phyloP scores from a whole-genome alignment of 805 yeast genomes.

The Vanderwaltozyma polyspora region DNA sequence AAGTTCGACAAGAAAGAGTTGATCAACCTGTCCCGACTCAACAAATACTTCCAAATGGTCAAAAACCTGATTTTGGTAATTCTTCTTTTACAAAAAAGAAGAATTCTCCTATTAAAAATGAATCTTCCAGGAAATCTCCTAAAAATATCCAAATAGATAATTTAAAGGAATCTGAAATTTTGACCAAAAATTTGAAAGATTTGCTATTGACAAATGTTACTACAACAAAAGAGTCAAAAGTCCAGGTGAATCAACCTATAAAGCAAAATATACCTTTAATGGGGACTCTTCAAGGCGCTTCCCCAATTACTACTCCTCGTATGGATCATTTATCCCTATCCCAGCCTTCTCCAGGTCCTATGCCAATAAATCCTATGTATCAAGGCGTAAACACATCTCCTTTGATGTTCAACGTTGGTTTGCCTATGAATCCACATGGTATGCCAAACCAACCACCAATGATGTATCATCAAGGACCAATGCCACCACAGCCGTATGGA shows the following conservation, averaged over 20 bases:
- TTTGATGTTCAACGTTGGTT: not conserved
- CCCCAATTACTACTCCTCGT: conserved; percentile 11
- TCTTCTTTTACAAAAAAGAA: conserved; percentile 1
- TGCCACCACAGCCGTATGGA: not conserved
- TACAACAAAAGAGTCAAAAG: too few species aligned
- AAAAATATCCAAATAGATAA: not conserved
- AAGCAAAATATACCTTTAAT: too few species aligned
- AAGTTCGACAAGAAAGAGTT: conserved; percentile 1
- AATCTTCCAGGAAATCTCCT: not conserved
- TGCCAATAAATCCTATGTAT: not conserved
- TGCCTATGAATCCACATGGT: not conserved
- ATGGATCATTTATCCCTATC: conserved; percentile 1
- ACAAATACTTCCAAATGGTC: conserved; percentile 25
- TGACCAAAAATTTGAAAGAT: conserved; percentile 9
- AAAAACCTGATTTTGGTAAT: conserved; percentile 25
- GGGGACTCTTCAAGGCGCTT: too few species aligned
- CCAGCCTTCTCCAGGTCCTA: too few species aligned
- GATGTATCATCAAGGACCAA: not conserved
- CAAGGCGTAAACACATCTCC: not conserved
- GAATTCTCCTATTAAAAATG: not conserved
- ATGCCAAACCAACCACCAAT: not conserved
- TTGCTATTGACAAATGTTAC: conserved; percentile 3
- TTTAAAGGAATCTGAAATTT: conserved; percentile 5
- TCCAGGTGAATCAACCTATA: too few species aligned
- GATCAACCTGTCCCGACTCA: conserved; percentile 8